Evolutionary conservation across 768 basidiomycete species (phyloP), one percentile per base, ranked within the genome.

Genomic region (Psilocybe subaeruginosa): DNA sequence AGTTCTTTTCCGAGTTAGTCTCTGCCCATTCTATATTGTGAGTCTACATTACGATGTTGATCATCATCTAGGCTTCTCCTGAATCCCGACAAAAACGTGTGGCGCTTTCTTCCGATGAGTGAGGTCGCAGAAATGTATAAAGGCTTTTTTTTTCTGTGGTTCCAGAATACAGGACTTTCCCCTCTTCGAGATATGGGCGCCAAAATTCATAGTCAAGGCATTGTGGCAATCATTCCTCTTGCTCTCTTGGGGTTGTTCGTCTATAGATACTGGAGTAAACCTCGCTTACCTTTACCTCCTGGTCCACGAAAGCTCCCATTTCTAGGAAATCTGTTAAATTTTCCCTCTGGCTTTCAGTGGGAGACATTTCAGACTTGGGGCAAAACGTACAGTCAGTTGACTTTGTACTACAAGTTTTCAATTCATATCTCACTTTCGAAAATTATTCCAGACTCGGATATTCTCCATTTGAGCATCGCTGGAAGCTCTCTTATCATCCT

Each of bases 291-390:
- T 19, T 67, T 76, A 2, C 82, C 80, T 16, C 74, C 76, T 8
- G 78, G 82, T 11, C 82, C 82, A 6, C 74, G 70, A 50, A 75
- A 74, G 30, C 65, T 78, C 11, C 82, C 81, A 3, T 45, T 83
- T 8, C 23, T 83, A 29, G 82, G 80, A 4, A 82, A 82, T 61
- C 60, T 80, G 9, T 66, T 78, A 4, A 74, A 79, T 47, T 75
- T 82, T 70, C 82, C 82, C 6, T 68, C 76, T 11, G 58, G 66
- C 29, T 76, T 73, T 19, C 71, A 76, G 17, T 83, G 81, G 81
- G 65, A 81, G 63, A 71, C 73, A 16, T 82, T 76, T 59, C 37
- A 73, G 3, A 63, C 74, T 46, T 83, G 81, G 82, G 73, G 72
- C 8, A 67, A 73, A 49, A 71, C 74, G 68, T 82, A 76, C 45